phyloP scores from a whole-genome alignment of 2,329 filamentous ascomycete genomes.

The Helotiales sp. region DNA sequence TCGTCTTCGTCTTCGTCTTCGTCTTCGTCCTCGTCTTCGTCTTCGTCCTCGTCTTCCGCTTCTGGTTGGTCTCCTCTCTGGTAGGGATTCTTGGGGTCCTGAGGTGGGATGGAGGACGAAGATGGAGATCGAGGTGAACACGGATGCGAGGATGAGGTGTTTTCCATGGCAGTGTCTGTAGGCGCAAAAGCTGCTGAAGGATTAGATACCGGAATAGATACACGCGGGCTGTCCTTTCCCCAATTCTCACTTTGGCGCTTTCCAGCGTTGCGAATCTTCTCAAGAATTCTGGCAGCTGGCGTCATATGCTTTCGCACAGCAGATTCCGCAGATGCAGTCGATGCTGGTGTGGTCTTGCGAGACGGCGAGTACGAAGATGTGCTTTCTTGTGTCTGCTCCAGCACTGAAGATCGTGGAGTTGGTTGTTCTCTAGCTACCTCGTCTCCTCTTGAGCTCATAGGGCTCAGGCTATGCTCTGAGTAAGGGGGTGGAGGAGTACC shows the following conservation, averaged over 20 bases:
- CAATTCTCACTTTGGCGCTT: neutral
- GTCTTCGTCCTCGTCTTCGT: neutral
- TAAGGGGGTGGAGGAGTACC: neutral
- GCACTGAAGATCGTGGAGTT: neutral
- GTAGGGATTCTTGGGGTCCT: neutral
- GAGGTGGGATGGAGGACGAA: neutral
- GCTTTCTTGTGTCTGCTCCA: neutral
- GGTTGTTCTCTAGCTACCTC: neutral
- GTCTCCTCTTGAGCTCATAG: neutral
- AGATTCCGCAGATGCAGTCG: neutral
- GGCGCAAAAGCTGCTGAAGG: neutral
- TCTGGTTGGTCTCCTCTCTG: no score
- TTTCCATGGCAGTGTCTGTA: no score
- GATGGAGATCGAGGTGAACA: no score
- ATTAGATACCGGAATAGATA: no score
- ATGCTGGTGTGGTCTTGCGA: neutral
- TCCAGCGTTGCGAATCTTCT: neutral
- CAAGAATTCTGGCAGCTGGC: neutral
- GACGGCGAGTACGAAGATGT: neutral
- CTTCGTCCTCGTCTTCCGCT: neutral
- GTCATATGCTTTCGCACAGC: neutral
- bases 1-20: no score
- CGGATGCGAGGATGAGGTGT: no score
- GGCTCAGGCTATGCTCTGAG: neutral
- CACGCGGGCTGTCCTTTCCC: neutral